Conservation (phyloP, 768 basidiomycete species). For the Exidia glandulosa region DNA sequence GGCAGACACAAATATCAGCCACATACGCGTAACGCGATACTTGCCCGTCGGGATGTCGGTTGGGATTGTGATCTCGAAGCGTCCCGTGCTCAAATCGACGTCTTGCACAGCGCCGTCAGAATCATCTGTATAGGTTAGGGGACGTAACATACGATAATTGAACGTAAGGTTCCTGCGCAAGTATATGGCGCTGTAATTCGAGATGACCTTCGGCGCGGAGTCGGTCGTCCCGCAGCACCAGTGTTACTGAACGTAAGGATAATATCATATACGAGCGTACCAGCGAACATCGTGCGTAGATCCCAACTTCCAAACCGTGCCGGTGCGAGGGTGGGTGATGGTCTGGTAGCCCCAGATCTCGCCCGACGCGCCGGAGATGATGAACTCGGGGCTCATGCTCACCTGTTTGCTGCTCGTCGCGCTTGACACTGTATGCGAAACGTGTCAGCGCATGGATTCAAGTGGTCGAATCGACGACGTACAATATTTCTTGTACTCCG, state of each 20-base stretch:
- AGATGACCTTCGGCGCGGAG: neutral
- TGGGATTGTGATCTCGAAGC: neutral
- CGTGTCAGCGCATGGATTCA: no score
- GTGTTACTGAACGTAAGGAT: neutral
- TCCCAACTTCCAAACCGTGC: conserved; percentile 27
- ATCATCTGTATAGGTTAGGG: neutral
- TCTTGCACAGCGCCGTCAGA: neutral
- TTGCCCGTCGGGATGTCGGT: neutral
- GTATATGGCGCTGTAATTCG: neutral
- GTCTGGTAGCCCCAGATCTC: conserved; percentile 15
- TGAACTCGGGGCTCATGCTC: neutral
- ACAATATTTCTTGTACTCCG: no score
- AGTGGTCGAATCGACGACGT: no score
- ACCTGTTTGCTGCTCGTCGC: no score
- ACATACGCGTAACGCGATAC: conserved; percentile 21
- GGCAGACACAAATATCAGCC: no score
- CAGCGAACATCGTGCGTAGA: conserved; percentile 32
- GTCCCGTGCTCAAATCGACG: neutral
- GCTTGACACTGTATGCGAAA: no score
- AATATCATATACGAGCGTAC: conserved; percentile 12
- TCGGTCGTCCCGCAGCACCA: neutral
- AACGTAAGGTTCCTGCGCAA: neutral
- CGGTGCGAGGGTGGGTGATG: conserved; percentile 28
- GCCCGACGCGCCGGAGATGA: neutral
- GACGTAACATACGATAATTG: neutral